Evolutionary conservation across 768 basidiomycete genomes (phyloP), one percentile per base, ranked within the genome.

Genomic region (Suillus plorans): DNA sequence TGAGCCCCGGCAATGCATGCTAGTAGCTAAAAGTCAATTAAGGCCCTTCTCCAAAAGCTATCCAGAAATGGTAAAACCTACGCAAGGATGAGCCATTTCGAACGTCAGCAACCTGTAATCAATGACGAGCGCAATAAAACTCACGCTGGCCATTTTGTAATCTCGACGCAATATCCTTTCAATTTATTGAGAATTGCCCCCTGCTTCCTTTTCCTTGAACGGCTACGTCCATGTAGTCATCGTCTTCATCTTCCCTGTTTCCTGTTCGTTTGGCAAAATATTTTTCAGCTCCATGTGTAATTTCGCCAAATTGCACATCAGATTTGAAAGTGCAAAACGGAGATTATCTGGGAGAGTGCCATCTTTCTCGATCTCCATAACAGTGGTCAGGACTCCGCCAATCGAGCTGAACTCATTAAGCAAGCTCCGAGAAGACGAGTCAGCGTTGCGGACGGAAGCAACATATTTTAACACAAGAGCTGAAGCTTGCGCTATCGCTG

Each of bases 161-260:
- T n/a, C n/a, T n/a, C n/a, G n/a, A n/a, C n/a, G n/a, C n/a, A n/a
- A n/a, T n/a, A n/a, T n/a, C n/a, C n/a, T n/a, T n/a, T n/a, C n/a
- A n/a, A n/a, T n/a, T n/a, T n/a, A n/a, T n/a, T n/a, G n/a, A n/a
- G n/a, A n/a, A n/a, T n/a, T n/a, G 28, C 28, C 3, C 28, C 7
- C 37, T 16, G 37, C 22, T 41, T 42, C 20, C 44, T 50, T 61
- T 60, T 64, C 60, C 18, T 64, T 64, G 45, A 61, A 64, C 2
- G 63, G 63, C 63, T 59, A 64, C 25, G 2, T 18, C 49, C 52
- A 16, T 50, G 1, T 64, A 5, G 37, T 5, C 9, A 2, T 36
- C 18, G 0, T 28, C 9, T 34, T 20, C 37, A 61, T 34, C 18
- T 31, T 39, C 37, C 2, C 7, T 14, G 14, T 28, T 14, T 10